Conservation (phyloP, 1,284 basidiomycete species). For the Malassezia globosa region DNA sequence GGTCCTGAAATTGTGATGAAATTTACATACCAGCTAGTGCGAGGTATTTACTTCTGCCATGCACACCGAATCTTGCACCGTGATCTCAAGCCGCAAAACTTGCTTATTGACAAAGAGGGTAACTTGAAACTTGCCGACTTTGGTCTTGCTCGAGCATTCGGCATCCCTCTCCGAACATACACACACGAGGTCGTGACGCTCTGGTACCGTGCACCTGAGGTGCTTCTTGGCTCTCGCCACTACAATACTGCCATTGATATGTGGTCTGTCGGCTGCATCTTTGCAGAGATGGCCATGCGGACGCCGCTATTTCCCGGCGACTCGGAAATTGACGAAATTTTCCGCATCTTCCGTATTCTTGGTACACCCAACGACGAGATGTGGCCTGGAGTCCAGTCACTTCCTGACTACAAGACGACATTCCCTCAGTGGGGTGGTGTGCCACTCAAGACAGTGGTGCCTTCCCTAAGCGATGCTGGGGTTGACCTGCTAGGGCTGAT, state of each 20-base stretch:
- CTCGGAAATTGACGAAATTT: conserved; percentile 98
- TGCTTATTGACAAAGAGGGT: conserved; percentile 69
- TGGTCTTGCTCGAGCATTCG: conserved; percentile 88
- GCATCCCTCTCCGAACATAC: conserved; percentile 92
- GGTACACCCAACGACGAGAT: conserved; percentile 85
- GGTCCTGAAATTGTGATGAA: conserved; percentile 73
- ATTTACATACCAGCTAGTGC: conserved; percentile 75
- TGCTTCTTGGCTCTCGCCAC: conserved; percentile 84
- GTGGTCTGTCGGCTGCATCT: conserved; percentile 92
- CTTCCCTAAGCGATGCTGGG: conserved; percentile 28
- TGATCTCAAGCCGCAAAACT: conserved; percentile 93
- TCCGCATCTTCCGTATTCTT: conserved; percentile 72
- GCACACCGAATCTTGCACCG: conserved; percentile 90
- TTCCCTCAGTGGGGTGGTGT: conserved; percentile 82
- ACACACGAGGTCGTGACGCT: conserved; percentile 95
- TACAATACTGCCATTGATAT: conserved; percentile 93
- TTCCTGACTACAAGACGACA: conserved; percentile 91
- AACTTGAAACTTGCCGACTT: conserved; percentile 67
- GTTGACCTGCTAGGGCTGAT: conserved; percentile 55
- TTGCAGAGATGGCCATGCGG: conserved; percentile 80
- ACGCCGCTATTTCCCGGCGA: conserved; percentile 92
- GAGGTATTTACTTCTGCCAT: conserved; percentile 87
- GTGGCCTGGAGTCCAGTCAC: conserved; percentile 78
- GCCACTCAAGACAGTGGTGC: conserved; percentile 54
- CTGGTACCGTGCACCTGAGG: conserved; percentile 96